A percentile compares a stretch with the other conserved stretches of the same genome.
phyloP scores from a whole-genome alignment of 2,329 filamentous ascomycete genomes.

The Ascochyta clinopodiicola region DNA sequence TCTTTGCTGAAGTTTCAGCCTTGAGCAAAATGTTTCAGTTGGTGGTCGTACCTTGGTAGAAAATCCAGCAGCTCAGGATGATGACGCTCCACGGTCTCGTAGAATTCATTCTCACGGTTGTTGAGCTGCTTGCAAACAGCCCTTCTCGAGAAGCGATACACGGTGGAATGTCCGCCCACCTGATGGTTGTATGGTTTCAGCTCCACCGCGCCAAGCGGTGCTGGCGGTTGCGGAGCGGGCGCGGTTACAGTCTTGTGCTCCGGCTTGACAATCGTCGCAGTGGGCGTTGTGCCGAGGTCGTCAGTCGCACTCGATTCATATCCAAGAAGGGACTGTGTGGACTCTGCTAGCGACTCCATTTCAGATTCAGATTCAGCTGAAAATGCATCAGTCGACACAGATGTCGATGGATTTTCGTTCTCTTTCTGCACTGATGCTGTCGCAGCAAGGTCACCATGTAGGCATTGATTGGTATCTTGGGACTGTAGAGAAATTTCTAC shows the following conservation, averaged over 20 bases:
- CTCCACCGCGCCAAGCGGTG: conserved; percentile 87
- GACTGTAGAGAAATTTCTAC: conserved; percentile 69
- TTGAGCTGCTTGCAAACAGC: conserved; percentile 98
- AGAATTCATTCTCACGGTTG: conserved; percentile 98
- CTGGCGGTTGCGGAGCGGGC: conserved; percentile 49
- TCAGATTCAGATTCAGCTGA: conserved; percentile 53
- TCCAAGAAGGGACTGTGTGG: conserved; percentile 52
- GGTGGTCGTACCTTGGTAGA: conserved; percentile 69
- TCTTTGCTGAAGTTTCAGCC: conserved; percentile 53
- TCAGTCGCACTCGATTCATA: conserved; percentile 63
- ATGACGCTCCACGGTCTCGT: conserved; percentile 90
- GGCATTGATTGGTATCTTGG: conserved; percentile 65
- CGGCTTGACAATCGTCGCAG: conserved; percentile 40
- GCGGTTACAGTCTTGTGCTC: conserved; percentile 39
- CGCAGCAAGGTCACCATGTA: conserved; percentile 64
- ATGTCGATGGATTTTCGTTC: conserved; percentile 47
- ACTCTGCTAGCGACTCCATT: conserved; percentile 51
- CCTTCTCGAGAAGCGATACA: conserved; percentile 93
- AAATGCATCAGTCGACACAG: conserved; percentile 32
- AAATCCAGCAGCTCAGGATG: conserved; percentile 91
- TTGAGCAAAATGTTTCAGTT: conserved; percentile 31
- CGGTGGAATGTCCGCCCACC: conserved; percentile 93
- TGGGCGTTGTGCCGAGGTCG: conserved; percentile 54
- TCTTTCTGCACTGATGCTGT: conserved; percentile 49
- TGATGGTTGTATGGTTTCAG: conserved; percentile 97